Evolutionary conservation across 306 rosid species (phyloP).

Genomic region (Lathyrus sativus): DNA sequence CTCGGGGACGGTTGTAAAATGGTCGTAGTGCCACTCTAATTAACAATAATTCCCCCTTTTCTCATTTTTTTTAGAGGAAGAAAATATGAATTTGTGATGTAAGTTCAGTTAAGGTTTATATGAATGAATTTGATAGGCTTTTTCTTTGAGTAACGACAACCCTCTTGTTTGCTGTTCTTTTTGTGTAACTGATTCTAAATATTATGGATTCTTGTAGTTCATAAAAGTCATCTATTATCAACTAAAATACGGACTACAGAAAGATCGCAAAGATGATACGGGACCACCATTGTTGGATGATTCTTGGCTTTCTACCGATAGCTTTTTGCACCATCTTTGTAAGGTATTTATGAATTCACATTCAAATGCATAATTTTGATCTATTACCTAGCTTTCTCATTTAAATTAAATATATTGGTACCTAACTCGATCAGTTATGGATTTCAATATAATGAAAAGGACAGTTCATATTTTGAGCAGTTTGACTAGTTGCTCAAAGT

Average conservation of each 20-base stretch:
- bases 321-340: slow-evolving; percentile 70
- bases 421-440: slow-evolving; percentile 11
- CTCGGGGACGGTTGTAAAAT: no score
- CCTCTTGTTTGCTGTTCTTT: background rate
- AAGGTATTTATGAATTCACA: slow-evolving; percentile 52
- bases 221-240: slow-evolving; percentile 77
- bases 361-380: slow-evolving; percentile 20
- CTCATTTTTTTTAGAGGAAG: no score
- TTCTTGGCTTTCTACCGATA: slow-evolving; percentile 72
- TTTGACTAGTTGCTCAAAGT: background rate
- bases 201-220: slow-evolving; percentile 53
- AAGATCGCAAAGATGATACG: slow-evolving; percentile 44
- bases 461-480: background rate
- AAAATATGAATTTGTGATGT: no score
- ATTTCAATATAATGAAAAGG: slow-evolving; percentile 28
- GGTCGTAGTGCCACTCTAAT: no score
- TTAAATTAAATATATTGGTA: slow-evolving; percentile 1
- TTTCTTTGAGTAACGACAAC: background rate
- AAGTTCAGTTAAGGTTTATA: background rate
- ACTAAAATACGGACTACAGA: slow-evolving; percentile 71
- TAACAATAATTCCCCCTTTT: no score
- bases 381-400: slow-evolving; percentile 14
- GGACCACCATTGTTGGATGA: slow-evolving; percentile 61
- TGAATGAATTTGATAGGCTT: slow-evolving; percentile 1
- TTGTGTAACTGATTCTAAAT: slow-evolving; percentile 29